Percentiles rank a stretch among this genome's conserved stretches.
These are phyloP conservation scores for Suhomyces maxii DNA, from an alignment of 1,139 yeast genomes.

Conservation along the genomic window DNA sequence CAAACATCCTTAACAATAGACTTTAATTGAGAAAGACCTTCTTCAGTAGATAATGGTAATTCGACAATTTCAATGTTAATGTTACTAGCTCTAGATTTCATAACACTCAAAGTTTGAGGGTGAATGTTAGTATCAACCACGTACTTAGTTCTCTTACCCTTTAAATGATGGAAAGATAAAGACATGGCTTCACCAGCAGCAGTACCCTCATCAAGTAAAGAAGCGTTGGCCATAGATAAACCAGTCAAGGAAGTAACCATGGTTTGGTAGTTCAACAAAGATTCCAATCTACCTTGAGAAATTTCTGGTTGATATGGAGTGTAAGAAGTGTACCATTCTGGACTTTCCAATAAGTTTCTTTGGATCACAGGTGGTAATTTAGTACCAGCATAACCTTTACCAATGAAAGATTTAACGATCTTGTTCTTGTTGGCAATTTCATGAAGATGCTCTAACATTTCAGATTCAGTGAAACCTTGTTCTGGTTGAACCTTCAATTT, in stretches of 20 bases:
- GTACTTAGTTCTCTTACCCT: constrained; percentile 66
- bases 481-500: constrained; percentile 62
- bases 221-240: constrained; percentile 88
- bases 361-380: constrained; percentile 88
- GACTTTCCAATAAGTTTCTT: constrained; percentile 86
- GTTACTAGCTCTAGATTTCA: constrained; percentile 76
- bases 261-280: constrained; percentile 88
- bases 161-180: constrained; percentile 66
- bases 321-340: constrained; percentile 98
- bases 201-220: constrained; percentile 92
- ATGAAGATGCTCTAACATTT: constrained; percentile 69
- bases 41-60: constrained; percentile 52
- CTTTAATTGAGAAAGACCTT: constrained; percentile 46
- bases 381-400: constrained; percentile 94
- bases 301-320: constrained; percentile 99
- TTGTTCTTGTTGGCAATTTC: constrained; percentile 75
- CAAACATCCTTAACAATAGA: constrained; percentile 47
- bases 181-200: constrained; percentile 99
- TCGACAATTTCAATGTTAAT: constrained; percentile 65
- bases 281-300: constrained; percentile 92
- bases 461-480: constrained; percentile 76
- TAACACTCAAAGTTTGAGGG: constrained; percentile 81
- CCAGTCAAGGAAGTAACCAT: constrained; percentile 88
- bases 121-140: constrained; percentile 78
- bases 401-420: constrained; percentile 72